Base-by-base conservation (phyloP, 495 filamentous ascomycete genomes). In the Aspergillus diversus region DNA sequence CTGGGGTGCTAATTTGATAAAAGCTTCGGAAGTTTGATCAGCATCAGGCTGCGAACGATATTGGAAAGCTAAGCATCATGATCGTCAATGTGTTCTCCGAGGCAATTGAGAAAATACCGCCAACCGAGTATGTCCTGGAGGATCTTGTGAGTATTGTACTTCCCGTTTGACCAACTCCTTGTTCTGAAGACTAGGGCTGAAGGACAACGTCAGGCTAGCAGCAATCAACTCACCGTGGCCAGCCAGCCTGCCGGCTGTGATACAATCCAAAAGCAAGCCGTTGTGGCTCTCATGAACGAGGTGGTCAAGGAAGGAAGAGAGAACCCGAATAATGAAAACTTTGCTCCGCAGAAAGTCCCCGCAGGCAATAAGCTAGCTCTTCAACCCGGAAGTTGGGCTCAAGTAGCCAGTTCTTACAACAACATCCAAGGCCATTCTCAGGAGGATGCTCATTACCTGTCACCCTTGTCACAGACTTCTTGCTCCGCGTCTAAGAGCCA, bases 1-100 rank as follows among this genome's bases (percentile, higher is more conserved):
- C 15, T 21, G 12, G 4, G n/a, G 11, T 43, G 27, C 60, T 68
- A 43, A 72, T 34, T 9, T 11, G 5, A 37, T 7, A 31, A 33
- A 47, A 76, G 74, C 66, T 76, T 51, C 71, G 66, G 11, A 55
- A 63, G 11, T 60, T 70, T 51, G 66, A 64, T 5, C 66, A 69
- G 52, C 33, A 61, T 42, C 27, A 48, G 3, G 61, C 65, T 42
- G 72, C 74, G 1, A 76, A 75, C 53, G 61, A 75, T 17, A 64
- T 76, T 34, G 72, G 67, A 46, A 72, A 69, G 35, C 50, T 71
- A 32, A 70, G 67, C 43, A 53, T 69, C 15, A 49, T 63, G 61
- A 65, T 76, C 17, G 60, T 69, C 9, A 62, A 69, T 31, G 64
- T 55, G 7, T 69, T 71, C 59, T 63, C 57, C 3, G 65, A 67